Base-by-base conservation (phyloP, 805 yeast genomes). In the Torulaspora quercuum region DNA sequence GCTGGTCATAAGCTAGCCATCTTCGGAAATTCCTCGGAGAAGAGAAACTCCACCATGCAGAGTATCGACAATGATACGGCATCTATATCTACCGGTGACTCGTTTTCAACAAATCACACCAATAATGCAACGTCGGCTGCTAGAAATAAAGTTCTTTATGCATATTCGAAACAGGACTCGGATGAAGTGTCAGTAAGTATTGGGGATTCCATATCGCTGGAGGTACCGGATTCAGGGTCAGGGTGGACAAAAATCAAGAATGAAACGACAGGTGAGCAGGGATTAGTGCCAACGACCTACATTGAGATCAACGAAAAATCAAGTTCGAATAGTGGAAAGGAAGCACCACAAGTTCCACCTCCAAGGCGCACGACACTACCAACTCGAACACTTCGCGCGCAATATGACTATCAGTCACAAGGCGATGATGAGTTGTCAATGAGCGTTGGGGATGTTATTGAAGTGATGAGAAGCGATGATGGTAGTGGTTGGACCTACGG, bases 401-500 rank as follows among this genome's bases (percentile, higher is more conserved):
- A 82, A 40, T 89, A 80, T 57, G 86, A 81, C 45, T 89, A 86
- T 55, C 67, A 59, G 12, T 89, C 95, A 0, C 80, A 76, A 41
- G 92, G 86, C 8, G 81, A 75, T 16, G 90, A 84, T 50, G 98
- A 92, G 61, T 59, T 92, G 40, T 70, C 75, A 13, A 75, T 92
- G 13, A 51, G 47, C 6, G 80, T 73, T 0, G 96, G 95, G 2
- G 97, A 90, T 44, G 69, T 68, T 37, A 75, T 92, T 12, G 70
- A 73, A 7, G 72, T 92, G 8, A 52, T 83, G 1, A 79, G 73
- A 18, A 85, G 78, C 33, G 83, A 81, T 35, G 84, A 82, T 47
- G 89, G 87, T 7, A 73, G 73, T 25, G 98, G 98, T 0, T 92
- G 99, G 99, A 89, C 97, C 2, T 83, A 80, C 48, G 97, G 97